Conservation (phyloP, 192 early-diverging fungal species). For the Cetraspora pellucida region DNA sequence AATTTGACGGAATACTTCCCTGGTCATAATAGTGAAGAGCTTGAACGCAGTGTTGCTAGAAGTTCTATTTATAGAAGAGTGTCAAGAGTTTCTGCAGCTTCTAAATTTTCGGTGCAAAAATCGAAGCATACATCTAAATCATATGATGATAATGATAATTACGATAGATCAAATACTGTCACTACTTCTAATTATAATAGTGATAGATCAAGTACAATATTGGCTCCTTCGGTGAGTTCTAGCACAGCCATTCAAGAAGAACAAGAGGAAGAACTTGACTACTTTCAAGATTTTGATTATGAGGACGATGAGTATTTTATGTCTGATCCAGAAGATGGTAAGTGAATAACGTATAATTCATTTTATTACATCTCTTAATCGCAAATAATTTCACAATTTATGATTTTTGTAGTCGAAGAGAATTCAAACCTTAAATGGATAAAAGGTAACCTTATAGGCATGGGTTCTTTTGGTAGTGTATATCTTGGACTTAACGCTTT, state of each 20-base stretch:
- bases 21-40: conserved; percentile 42
- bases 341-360: background rate
- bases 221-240: background rate
- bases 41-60: conserved; percentile 30
- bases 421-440: conserved; percentile 68
- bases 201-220: background rate
- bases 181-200: background rate
- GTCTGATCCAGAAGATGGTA: background rate
- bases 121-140: conserved; percentile 22
- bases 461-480: conserved; percentile 96
- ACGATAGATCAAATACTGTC: background rate
- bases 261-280: conserved; percentile 30
- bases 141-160: conserved; percentile 11
- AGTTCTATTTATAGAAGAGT: conserved; percentile 34
- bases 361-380: too few species aligned
- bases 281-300: conserved; percentile 8
- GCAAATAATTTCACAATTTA: background rate
- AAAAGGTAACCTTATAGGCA: conserved; percentile 87
- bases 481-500: conserved; percentile 88
- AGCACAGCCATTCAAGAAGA: conserved; percentile 17
- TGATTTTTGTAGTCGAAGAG: conserved; percentile 34
- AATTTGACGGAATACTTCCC: conserved; percentile 94
- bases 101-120: conserved; percentile 10
- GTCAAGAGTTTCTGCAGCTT: conserved; percentile 42
- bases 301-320: conserved; percentile 32